Evolutionary conservation across 441 rosid species (phyloP).

Genomic region (California macrophylla): DNA sequence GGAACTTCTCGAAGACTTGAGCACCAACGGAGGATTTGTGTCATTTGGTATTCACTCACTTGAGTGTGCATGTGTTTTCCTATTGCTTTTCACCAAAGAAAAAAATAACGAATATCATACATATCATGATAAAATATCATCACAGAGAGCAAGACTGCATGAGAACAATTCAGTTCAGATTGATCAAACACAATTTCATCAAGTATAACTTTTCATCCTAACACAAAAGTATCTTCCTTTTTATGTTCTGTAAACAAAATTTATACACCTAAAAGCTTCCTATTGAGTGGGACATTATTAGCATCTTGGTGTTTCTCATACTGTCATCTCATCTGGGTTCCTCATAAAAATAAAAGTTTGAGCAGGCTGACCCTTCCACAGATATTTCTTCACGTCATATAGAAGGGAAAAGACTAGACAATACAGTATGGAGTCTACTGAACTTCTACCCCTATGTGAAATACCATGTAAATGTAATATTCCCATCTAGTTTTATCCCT

Average conservation of each 20-base stretch:
- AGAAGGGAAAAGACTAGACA: constrained; percentile 59
- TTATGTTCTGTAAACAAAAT: constrained; percentile 1
- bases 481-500: background rate
- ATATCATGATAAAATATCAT: background rate
- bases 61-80: background rate
- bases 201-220: background rate
- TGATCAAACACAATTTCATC: background rate
- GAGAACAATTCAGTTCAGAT: background rate
- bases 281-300: background rate
- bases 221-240: background rate
- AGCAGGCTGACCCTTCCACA: constrained; percentile 19
- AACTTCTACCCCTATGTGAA: constrained; percentile 69
- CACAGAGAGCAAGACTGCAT: background rate
- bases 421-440: constrained; percentile 63
- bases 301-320: background rate
- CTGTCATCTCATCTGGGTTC: background rate
- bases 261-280: background rate
- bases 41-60: constrained; percentile 42
- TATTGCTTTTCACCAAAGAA: background rate
- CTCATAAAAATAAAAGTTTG: background rate
- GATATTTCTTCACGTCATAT: constrained; percentile 56
- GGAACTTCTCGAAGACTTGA: constrained; percentile 59
- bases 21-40: constrained; percentile 78
- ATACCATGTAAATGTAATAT: constrained; percentile 65
- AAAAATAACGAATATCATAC: no score